Percentiles rank a stretch among this genome's conserved stretches.
phyloP scores from a whole-genome alignment of 78 protist genomes.

The Acrasis kona region DNA sequence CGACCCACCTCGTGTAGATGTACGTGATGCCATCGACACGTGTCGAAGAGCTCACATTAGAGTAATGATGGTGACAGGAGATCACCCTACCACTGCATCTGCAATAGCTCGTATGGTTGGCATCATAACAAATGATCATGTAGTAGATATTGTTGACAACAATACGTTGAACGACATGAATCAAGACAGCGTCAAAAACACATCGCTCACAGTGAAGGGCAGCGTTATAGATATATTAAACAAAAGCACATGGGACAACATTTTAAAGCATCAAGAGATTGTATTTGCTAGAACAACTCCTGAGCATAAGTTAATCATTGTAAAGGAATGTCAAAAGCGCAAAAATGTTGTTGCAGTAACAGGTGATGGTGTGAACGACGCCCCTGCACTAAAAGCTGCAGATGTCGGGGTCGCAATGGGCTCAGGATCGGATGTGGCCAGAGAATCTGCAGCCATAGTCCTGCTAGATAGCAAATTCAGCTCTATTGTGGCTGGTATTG shows the following conservation, averaged over 20 bases:
- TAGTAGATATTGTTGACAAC: no score
- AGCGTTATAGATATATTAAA: no score
- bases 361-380: slow-evolving; percentile 67
- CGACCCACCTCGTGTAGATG: slow-evolving; percentile 86
- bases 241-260: no score
- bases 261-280: no score
- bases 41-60: slow-evolving; percentile 53
- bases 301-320: slow-evolving; percentile 82
- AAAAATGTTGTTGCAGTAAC: slow-evolving; percentile 31
- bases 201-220: no score
- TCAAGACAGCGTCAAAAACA: no score
- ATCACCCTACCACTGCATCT: slow-evolving; percentile 71
- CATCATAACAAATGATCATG: slow-evolving; percentile 51
- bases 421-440: slow-evolving; percentile 31
- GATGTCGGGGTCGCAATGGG: slow-evolving; percentile 38
- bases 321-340: slow-evolving; percentile 23
- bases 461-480: slow-evolving; percentile 95
- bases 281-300: slow-evolving; percentile 80
- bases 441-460: slow-evolving; percentile 82
- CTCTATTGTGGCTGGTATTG: slow-evolving; percentile 80
- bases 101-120: slow-evolving; percentile 72
- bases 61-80: slow-evolving; percentile 90
- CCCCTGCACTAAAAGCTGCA: slow-evolving; percentile 54
- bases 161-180: no score
- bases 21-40: slow-evolving; percentile 47